Evolutionary conservation across 768 basidiomycete genomes (phyloP), one percentile per base, ranked within the genome.

Genomic region (Mycena rosella): DNA sequence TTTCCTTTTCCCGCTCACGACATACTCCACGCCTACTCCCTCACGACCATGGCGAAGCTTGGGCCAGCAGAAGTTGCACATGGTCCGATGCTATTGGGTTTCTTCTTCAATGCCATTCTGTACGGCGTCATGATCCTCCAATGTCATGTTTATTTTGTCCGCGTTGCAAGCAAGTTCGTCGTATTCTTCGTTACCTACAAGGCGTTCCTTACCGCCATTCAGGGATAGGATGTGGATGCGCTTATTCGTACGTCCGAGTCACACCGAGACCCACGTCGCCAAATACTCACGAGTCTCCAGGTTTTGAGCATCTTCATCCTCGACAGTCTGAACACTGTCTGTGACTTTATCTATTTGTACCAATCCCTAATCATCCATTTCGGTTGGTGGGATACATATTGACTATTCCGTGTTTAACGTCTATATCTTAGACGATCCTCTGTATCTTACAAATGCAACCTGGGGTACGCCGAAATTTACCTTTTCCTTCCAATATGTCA

Each of bases 111-210:
- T 63, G 67, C 76, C 26, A 74, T 79, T 45, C 57, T 82, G 36
- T 81, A 75, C 65, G 81, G 81, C 22, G 73, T 75, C 11, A 72
- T 81, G 68, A 63, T 78, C 47, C 74, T 76, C 38, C 82, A 82
- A 72, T 72, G 73, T 0, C 76, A 76, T 65, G 58, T 78, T 45
- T 69, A 65, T 30, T 44, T 44, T 22, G 14, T 7, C 8, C 7
- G 20, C 6, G 6, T 44, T 20, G 20, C 20, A 10, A 17, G 3
- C 5, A 44, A 11, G 42, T 44, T n/a, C 42, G 42, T 22, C 20
- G 42, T 22, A 4, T 44, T 22, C n/a, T 6, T 22, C 7, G n/a
- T 22, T 22, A n/a, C 20, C n/a, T 44, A 3, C 42, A 22, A 5
- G 2, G 5, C n/a, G 3, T 20, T 20, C 42, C 14, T n/a, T 20